Evolutionary conservation across 2,329 filamentous ascomycete genomes (phyloP).

Genomic region (Microcyclospora tardicrescens): DNA sequence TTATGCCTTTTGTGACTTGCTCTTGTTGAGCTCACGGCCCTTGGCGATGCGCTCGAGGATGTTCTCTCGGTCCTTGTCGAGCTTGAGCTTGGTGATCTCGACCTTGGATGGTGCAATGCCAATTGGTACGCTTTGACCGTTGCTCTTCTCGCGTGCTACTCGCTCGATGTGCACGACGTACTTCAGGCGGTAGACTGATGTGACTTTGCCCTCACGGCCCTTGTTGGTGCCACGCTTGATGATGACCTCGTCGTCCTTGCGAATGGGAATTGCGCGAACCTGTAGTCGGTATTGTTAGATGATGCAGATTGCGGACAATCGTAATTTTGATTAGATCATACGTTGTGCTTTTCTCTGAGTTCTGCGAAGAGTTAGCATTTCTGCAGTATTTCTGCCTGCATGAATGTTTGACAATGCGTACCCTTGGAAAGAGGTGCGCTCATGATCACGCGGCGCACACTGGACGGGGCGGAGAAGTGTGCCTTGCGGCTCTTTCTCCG

Average conservation of each 20-base stretch:
- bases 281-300: slow-evolving; percentile 26
- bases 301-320: slow-evolving; percentile 1
- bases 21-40: slow-evolving; percentile 54
- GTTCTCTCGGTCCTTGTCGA: slow-evolving; percentile 86
- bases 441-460: slow-evolving; percentile 92
- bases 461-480: slow-evolving; percentile 92
- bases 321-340: slow-evolving; percentile 29
- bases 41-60: slow-evolving; percentile 76
- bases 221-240: slow-evolving; percentile 91
- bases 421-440: slow-evolving; percentile 85
- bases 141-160: slow-evolving; percentile 91
- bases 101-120: slow-evolving; percentile 95
- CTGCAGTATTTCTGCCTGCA: slow-evolving; percentile 1
- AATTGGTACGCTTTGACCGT: slow-evolving; percentile 88
- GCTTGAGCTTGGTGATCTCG: slow-evolving; percentile 97
- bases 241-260: slow-evolving; percentile 74
- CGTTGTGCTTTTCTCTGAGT: slow-evolving; percentile 97
- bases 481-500: slow-evolving; percentile 98
- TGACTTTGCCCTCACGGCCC: slow-evolving; percentile 97
- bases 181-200: slow-evolving; percentile 95
- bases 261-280: slow-evolving; percentile 92
- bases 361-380: slow-evolving; percentile 30
- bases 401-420: slow-evolving; percentile 6
- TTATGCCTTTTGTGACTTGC: slow-evolving; percentile 52
- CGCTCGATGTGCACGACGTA: slow-evolving; percentile 96